Conservation (phyloP, 768 basidiomycete species). For the Xanthoconium stramineum region DNA sequence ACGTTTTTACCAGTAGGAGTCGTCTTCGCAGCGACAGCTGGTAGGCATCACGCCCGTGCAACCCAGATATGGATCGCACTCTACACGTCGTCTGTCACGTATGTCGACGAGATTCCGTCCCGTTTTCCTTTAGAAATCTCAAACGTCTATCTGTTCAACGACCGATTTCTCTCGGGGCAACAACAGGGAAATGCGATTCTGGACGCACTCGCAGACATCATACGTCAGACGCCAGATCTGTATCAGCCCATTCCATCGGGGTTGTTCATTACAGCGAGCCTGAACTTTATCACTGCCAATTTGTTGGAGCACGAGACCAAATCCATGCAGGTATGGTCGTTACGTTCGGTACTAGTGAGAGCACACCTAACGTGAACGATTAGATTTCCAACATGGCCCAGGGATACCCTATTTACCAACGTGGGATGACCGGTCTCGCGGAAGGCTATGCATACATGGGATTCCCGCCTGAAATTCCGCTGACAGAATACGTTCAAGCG, state of each 20-base stretch:
- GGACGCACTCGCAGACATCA: slow-evolving; percentile 32
- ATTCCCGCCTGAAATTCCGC: slow-evolving; percentile 33
- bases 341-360: not conserved
- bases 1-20: slow-evolving; percentile 33
- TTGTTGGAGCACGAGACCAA: slow-evolving; percentile 32
- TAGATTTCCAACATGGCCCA: no score
- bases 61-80: slow-evolving; percentile 33
- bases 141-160: slow-evolving; percentile 33
- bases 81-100: slow-evolving; percentile 37
- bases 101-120: slow-evolving; percentile 34
- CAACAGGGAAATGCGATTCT: slow-evolving; percentile 32
- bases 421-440: slow-evolving; percentile 30
- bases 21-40: slow-evolving; percentile 23
- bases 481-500: slow-evolving; percentile 36
- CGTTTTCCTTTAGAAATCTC: slow-evolving; percentile 20
- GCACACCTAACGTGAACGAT: no score
- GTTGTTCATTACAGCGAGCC: slow-evolving; percentile 34
- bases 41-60: slow-evolving; percentile 25
- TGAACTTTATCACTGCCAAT: slow-evolving; percentile 35
- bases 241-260: slow-evolving; percentile 31
- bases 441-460: slow-evolving; percentile 36
- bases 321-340: slow-evolving; percentile 32
- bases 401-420: slow-evolving; percentile 26
- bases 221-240: slow-evolving; percentile 28
- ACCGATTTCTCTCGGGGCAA: slow-evolving; percentile 27